phyloP scores from a whole-genome alignment of 148 eudicot genomes.

The Cornus suecica region DNA sequence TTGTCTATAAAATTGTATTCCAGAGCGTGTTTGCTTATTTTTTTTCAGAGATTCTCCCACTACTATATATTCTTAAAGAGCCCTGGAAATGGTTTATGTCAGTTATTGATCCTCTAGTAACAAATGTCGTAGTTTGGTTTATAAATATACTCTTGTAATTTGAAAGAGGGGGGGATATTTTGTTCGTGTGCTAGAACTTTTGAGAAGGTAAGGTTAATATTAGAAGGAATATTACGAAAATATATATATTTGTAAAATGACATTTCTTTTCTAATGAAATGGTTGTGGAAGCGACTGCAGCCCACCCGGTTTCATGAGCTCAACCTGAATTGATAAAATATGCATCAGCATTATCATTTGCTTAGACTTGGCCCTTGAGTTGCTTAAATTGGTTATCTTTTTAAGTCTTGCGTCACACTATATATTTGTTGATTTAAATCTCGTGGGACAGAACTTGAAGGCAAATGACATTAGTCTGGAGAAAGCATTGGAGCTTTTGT shows the following conservation, averaged over 20 bases:
- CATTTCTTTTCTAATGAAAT: no score
- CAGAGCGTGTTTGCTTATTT: no score
- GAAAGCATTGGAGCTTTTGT: conserved; percentile 64
- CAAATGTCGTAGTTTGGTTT: neutral
- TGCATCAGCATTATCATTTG: neutral
- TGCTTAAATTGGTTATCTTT: neutral
- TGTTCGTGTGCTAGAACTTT: no score
- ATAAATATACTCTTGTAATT: no score
- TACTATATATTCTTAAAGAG: neutral
- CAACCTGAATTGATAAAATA: neutral
- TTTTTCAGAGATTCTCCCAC: neutral
- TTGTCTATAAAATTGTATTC: no score
- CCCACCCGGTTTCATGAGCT: no score
- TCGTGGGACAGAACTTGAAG: conserved; percentile 46
- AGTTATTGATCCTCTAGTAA: no score
- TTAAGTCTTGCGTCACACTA: neutral
- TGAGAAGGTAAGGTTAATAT: no score
- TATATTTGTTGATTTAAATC: neutral
- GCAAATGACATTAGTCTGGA: conserved; percentile 53
- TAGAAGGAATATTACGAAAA: no score
- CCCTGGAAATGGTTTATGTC: neutral
- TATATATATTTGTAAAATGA: no score
- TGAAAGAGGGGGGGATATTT: no score
- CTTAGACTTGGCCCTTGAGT: neutral
- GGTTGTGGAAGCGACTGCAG: no score